Base-by-base conservation (phyloP, 2,329 filamentous ascomycete genomes). In the Cordyceps javanica region DNA sequence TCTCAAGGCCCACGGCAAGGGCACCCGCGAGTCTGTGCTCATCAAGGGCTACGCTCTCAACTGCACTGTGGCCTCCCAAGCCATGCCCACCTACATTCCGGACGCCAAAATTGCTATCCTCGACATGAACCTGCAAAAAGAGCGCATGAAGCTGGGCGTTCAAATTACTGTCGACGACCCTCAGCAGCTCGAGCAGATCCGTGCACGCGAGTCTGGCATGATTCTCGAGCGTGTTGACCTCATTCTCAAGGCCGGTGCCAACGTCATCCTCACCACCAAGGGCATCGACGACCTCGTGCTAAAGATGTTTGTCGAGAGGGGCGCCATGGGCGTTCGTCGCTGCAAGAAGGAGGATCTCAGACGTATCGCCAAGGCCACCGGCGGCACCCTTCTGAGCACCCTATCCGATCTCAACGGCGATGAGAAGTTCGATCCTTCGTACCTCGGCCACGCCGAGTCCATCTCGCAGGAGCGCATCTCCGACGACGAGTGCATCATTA, bases 301-400 rank as follows among this genome's bases (percentile, higher is more conserved):
- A 63, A 99, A 99, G 82, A 82, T 90, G 61, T 97, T 99, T 70
- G 80, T 99, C 58, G 94, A 99, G 79, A 89, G 85, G 72, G 93
- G 93, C 60, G 92, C 91, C 59, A 97, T 99, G 89, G 94, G 89
- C 55, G 91, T 99, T 52, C 84, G 94, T 69, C 83, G 94, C 70
- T 97, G 93, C 76, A 99, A 97, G 82, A 99, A 99, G 83, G 94
- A 99, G 77, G 94, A 99, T 69, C 79, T 99, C 60, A 83, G 94
- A 71, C 87, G 94, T 67, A 97, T 99, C 76, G 94, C 94, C 60
- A 96, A 89, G 78, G 94, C 94, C 6, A 96, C 94, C 7, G 94
- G 94, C 58, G 94, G 93, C 21, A 97, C 92, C 19, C 80, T 99
- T 59, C 84, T 99, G 65, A 93, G 89, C 79, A 93, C 91, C 8